These are phyloP conservation scores for Ajuga reptans DNA, from an alignment of 305 asterid genomes.

Conservation along the genomic window DNA sequence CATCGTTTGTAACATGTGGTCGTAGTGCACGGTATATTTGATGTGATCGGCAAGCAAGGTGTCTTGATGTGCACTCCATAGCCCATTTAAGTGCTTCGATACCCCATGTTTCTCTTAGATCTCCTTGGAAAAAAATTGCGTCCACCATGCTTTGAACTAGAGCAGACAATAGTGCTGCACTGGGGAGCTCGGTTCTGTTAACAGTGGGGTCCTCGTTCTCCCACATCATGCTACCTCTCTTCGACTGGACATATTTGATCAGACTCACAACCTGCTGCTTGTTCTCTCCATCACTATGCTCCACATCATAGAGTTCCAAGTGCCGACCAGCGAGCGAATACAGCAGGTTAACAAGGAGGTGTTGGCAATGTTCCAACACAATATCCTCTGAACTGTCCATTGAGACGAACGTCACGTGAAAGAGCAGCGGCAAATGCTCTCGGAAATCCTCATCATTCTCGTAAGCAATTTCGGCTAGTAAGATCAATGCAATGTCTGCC, in stretches of 20 bases:
- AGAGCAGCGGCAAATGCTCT: conserved; percentile 91
- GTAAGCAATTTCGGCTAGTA: conserved; percentile 93
- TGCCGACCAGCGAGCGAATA: conserved; percentile 98
- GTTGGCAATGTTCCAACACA: conserved; percentile 98
- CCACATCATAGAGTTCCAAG: conserved; percentile 90
- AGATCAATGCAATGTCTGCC: conserved; percentile 90
- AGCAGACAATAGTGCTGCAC: conserved; percentile 96
- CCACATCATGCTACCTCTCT: conserved; percentile 99
- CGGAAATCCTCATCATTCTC: conserved; percentile 99
- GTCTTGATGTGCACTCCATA: conserved; percentile 98
- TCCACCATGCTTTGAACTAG: conserved; percentile 99
- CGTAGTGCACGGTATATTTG: conserved; percentile 94
- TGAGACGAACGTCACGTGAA: conserved; percentile 96
- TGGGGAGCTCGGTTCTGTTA: conserved; percentile 74
- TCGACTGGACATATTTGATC: conserved; percentile 94
- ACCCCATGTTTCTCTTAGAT: conserved; percentile 98
- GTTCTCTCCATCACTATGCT: conserved; percentile 94
- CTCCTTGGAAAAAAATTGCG: conserved; percentile 97
- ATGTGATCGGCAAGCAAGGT: conserved; percentile 98
- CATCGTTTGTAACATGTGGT: conserved; percentile 91
- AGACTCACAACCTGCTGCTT: conserved; percentile 94
- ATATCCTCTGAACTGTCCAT: conserved; percentile 99
- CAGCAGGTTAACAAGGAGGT: conserved; percentile 87
- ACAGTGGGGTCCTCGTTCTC: conserved; percentile 96
- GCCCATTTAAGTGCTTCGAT: conserved; percentile 99